These are phyloP conservation scores for Termitomyces sp. DNA, from an alignment of 768 basidiomycete species.

Conservation along the genomic window DNA sequence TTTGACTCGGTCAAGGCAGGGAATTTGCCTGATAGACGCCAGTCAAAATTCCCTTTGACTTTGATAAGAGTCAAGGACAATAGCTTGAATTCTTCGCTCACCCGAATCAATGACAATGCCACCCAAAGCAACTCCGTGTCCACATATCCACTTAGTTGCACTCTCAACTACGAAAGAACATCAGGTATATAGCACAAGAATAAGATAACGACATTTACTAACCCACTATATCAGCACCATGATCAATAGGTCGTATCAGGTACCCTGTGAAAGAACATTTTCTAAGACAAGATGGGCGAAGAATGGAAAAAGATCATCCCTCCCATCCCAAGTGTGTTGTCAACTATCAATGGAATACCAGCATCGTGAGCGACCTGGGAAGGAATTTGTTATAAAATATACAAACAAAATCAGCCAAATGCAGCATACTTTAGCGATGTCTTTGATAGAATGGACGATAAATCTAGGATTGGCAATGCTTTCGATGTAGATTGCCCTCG, in stretches of 20 bases:
- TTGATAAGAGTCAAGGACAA: background rate
- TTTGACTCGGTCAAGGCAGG: background rate
- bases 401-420: too few species aligned
- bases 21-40: background rate
- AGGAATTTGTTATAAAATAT: too few species aligned
- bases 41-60: background rate
- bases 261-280: constrained; percentile 27
- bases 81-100: background rate
- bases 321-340: constrained; percentile 73
- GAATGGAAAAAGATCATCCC: constrained; percentile 13
- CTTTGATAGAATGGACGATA: too few species aligned
- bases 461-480: too few species aligned
- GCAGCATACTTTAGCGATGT: too few species aligned
- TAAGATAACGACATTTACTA: too few species aligned
- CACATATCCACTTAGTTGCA: constrained; percentile 4
- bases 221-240: constrained; percentile 75
- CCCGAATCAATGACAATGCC: constrained; percentile 2
- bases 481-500: too few species aligned
- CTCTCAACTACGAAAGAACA: background rate
- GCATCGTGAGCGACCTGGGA: constrained; percentile 61
- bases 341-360: constrained; percentile 72
- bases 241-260: constrained; percentile 60
- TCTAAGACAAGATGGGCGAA: background rate
- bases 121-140: background rate
- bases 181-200: background rate